Evolutionary conservation across 2,329 filamentous ascomycete species (phyloP).

Genomic region (Penicillium rolfsii): DNA sequence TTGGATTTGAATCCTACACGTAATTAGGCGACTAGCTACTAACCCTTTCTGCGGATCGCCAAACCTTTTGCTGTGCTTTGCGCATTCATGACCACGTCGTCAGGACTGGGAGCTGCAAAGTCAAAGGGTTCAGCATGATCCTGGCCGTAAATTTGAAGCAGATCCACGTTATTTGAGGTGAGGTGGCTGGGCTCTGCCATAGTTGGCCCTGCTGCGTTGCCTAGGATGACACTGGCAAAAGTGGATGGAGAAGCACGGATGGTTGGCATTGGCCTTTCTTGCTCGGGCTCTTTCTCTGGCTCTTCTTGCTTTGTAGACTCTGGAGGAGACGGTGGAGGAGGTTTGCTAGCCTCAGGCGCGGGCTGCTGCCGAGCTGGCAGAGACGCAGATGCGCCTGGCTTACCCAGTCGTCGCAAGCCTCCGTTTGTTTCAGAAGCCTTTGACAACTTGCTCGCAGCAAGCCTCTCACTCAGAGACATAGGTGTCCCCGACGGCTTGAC

Average conservation of each 20-base stretch:
- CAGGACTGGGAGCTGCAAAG: conserved; percentile 86
- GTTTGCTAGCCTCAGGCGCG: conserved; percentile 24
- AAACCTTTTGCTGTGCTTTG: conserved; percentile 79
- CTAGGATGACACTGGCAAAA: conserved; percentile 54
- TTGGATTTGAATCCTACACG: conserved; percentile 51
- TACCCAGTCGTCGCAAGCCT: conserved; percentile 28
- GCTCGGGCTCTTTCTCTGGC: conserved; percentile 15
- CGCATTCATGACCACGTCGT: conserved; percentile 84
- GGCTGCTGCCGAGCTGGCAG: conserved; percentile 25
- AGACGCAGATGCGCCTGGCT: conserved; percentile 20
- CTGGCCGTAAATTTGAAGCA: conserved; percentile 45
- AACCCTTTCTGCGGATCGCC: conserved; percentile 49
- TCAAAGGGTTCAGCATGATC: conserved; percentile 53
- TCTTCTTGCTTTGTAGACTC: conserved; percentile 10
- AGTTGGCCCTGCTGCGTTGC: conserved; percentile 30
- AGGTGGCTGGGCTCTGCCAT: conserved; percentile 41
- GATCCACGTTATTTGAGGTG: conserved; percentile 37
- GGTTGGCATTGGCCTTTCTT: conserved; percentile 23
- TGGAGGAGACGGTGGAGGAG: conserved; percentile 10
- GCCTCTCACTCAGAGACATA: conserved; percentile 45
- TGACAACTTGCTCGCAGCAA: conserved; percentile 36
- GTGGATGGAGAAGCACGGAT: conserved; percentile 54
- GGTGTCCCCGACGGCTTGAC: conserved; percentile 30
- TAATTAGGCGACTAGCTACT: conserved; percentile 42
- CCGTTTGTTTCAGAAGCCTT: conserved; percentile 32